Evolutionary conservation across 177 flowering plant genomes (phyloP).

Genomic region (Telopea speciosissima): DNA sequence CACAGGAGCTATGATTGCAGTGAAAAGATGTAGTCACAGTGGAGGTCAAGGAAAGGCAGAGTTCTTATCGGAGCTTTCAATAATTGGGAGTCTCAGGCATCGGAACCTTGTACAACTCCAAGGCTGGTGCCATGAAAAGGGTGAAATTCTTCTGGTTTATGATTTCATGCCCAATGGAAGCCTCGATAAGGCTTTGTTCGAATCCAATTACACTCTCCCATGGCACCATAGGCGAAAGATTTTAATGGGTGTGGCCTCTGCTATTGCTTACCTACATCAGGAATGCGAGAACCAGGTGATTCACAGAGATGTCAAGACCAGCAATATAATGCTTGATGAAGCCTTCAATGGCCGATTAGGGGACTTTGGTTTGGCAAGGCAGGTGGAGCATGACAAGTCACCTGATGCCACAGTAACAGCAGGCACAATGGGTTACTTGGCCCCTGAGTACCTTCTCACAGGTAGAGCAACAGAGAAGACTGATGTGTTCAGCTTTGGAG

Average conservation of each 20-base stretch:
- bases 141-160: constrained; percentile 80
- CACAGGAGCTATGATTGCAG: constrained; percentile 67
- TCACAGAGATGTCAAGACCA: constrained; percentile 81
- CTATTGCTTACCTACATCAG: constrained; percentile 83
- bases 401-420: constrained; percentile 89
- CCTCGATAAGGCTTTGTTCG: constrained; percentile 82
- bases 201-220: constrained; percentile 45
- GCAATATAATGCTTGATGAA: constrained; percentile 92
- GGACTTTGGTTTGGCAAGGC: constrained; percentile 84
- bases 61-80: constrained; percentile 77
- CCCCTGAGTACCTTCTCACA: constrained; percentile 85
- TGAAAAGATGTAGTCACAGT: constrained; percentile 75
- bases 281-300: constrained; percentile 93
- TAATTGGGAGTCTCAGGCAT: constrained; percentile 90
- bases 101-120: constrained; percentile 76
- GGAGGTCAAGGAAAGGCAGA: constrained; percentile 65
- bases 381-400: constrained; percentile 74
- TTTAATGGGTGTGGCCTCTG: constrained; percentile 80
- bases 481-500: constrained; percentile 92
- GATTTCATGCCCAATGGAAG: constrained; percentile 90
- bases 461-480: constrained; percentile 88
- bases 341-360: constrained; percentile 79
- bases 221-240: constrained; percentile 66
- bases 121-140: constrained; percentile 97
- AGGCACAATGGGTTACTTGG: constrained; percentile 97